These are phyloP conservation scores for Trichoderma aggressivum DNA, from an alignment of 2,329 filamentous ascomycete species.

Conservation along the genomic window DNA sequence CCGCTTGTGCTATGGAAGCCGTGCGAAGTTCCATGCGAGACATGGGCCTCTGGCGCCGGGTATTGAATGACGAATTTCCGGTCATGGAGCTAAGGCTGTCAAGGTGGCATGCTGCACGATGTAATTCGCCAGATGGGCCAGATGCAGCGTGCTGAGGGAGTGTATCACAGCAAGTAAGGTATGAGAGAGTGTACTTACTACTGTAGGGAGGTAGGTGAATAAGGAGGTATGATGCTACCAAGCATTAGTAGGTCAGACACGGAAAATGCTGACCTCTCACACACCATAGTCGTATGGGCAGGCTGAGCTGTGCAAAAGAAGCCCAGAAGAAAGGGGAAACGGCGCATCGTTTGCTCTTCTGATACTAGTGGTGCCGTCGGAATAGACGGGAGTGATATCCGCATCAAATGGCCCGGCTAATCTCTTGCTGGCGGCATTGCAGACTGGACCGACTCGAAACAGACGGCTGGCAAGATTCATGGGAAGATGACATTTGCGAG, in stretches of 20 bases:
- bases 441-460: background rate
- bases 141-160: background rate
- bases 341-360: constrained; percentile 2
- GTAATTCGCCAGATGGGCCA: constrained; percentile 4
- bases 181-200: background rate
- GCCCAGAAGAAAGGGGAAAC: background rate
- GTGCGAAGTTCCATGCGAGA: constrained; percentile 5
- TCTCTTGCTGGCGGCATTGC: background rate
- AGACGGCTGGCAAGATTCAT: background rate
- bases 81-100: constrained; percentile 2
- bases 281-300: too few species aligned
- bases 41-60: constrained; percentile 10
- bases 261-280: background rate
- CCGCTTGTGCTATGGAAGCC: background rate
- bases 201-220: background rate
- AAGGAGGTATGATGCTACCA: background rate
- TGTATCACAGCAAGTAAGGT: background rate
- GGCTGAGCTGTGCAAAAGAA: background rate
- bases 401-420: background rate
- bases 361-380: constrained; percentile 4
- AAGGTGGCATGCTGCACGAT: constrained; percentile 3
- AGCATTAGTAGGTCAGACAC: background rate
- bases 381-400: background rate
- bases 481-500: background rate
- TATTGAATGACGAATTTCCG: constrained; percentile 12